Percentiles rank a stretch among this genome's conserved stretches.
phyloP scores from a whole-genome alignment of 495 filamentous ascomycete species.

The Oidiodendron maius region DNA sequence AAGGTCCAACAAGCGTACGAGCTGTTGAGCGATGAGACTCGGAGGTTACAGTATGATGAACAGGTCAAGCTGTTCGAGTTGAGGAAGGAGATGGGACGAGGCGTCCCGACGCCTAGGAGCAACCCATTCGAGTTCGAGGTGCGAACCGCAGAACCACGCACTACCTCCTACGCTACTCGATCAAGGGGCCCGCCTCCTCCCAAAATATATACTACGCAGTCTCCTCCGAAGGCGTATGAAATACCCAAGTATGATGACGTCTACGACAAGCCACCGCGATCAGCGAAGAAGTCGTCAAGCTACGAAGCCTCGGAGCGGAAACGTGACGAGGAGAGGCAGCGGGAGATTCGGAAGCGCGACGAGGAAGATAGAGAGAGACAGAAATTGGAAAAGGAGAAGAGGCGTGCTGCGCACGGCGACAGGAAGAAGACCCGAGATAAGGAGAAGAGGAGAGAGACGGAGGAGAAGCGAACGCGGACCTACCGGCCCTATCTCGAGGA shows the following conservation, averaged over 20 bases:
- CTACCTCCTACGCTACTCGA: conserved; percentile 10
- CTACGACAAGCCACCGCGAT: conserved; percentile 27
- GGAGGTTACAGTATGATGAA: conserved; percentile 71
- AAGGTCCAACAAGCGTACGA: conserved; percentile 92
- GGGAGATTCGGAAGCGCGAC: conserved; percentile 21
- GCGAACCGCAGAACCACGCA: conserved; percentile 19
- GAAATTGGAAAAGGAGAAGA: conserved; percentile 27
- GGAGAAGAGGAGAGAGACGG: conserved; percentile 41
- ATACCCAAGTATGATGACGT: conserved; percentile 40
- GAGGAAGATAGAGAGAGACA: conserved; percentile 28
- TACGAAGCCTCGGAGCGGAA: conserved; percentile 27
- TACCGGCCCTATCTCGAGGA: conserved; percentile 25
- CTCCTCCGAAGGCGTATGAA: conserved; percentile 17
- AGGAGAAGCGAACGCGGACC: conserved; percentile 35
- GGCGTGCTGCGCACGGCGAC: conserved; percentile 22
- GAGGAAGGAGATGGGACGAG: conserved; percentile 32
- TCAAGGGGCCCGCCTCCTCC: conserved; percentile 5
- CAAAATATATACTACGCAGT: not conserved
- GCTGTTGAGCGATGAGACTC: conserved; percentile 72
- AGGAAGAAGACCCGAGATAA: conserved; percentile 42
- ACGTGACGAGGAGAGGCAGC: conserved; percentile 23
- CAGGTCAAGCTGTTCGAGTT: conserved; percentile 58
- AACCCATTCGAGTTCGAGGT: conserved; percentile 22
- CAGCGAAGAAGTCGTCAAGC: conserved; percentile 36
- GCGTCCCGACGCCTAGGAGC: conserved; percentile 19